phyloP scores from a whole-genome alignment of 2,329 filamentous ascomycete species.

The Fusarium hainanense region DNA sequence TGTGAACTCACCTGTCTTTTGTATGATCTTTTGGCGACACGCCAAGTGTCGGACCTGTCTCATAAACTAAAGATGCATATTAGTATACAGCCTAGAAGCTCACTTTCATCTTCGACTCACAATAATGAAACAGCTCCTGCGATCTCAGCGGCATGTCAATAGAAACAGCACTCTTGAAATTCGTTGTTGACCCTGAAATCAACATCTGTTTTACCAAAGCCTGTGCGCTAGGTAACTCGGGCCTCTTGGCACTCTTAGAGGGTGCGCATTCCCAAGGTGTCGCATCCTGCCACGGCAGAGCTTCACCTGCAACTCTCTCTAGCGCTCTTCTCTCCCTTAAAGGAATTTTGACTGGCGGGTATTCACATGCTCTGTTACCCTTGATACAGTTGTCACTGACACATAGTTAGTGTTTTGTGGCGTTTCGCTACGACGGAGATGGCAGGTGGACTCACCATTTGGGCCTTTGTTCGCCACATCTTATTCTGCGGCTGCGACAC shows the following conservation, averaged over 20 bases:
- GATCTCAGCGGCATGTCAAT: constrained; percentile 22
- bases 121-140: constrained; percentile 27
- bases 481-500: constrained; percentile 14
- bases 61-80: background rate
- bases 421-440: background rate
- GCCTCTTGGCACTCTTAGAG: background rate
- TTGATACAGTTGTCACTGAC: constrained; percentile 12
- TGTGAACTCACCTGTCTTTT: background rate
- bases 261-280: background rate
- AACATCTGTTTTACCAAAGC: background rate
- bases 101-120: background rate
- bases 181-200: background rate
- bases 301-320: constrained; percentile 6
- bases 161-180: background rate
- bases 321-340: constrained; percentile 15
- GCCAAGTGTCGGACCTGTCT: background rate
- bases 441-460: constrained; percentile 9
- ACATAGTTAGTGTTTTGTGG: background rate
- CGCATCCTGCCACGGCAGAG: background rate
- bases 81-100: accelerated
- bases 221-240: background rate
- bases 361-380: background rate
- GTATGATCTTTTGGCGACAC: background rate
- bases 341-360: constrained; percentile 12
- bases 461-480: constrained; percentile 23